phyloP scores from a whole-genome alignment of 345 rosid species.

The Alliaria petiolata region DNA sequence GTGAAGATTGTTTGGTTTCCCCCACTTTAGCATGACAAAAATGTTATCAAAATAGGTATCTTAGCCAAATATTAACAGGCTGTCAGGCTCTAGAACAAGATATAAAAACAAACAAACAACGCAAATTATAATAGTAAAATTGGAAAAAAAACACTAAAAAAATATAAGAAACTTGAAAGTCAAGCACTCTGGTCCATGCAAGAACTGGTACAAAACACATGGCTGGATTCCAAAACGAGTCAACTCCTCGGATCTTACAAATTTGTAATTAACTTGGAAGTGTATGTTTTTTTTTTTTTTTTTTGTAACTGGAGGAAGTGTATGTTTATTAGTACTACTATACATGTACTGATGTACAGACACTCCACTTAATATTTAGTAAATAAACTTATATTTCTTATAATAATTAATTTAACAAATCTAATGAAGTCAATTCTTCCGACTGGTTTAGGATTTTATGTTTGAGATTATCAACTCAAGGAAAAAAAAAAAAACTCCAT shows the following conservation, averaged over 20 bases:
- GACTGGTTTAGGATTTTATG: no score
- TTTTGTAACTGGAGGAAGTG: no score
- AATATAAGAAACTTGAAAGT: slow-evolving; percentile 8
- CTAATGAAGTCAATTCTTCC: neutral
- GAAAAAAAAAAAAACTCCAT: no score
- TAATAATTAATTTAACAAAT: neutral
- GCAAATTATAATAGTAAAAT: neutral
- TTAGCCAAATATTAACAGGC: neutral
- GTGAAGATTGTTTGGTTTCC: neutral
- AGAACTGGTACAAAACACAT: slow-evolving; percentile 28
- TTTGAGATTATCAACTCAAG: no score
- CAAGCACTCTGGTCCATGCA: slow-evolving; percentile 21
- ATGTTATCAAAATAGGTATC: neutral
- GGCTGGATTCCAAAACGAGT: slow-evolving; percentile 28
- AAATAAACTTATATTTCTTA: neutral
- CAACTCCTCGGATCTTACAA: slow-evolving; percentile 37
- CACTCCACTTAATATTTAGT: neutral
- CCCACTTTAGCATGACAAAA: neutral
- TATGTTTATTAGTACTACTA: no score
- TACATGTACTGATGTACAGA: neutral
- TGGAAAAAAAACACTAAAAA: neutral
- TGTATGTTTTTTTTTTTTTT: no score
- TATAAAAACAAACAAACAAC: neutral
- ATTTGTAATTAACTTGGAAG: neutral
- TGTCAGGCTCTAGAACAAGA: neutral